A percentile compares a stretch with the other conserved stretches of the same genome.
These are phyloP conservation scores for Xanthoceras sorbifolium DNA, from an alignment of 345 rosid species.

Conservation along the genomic window DNA sequence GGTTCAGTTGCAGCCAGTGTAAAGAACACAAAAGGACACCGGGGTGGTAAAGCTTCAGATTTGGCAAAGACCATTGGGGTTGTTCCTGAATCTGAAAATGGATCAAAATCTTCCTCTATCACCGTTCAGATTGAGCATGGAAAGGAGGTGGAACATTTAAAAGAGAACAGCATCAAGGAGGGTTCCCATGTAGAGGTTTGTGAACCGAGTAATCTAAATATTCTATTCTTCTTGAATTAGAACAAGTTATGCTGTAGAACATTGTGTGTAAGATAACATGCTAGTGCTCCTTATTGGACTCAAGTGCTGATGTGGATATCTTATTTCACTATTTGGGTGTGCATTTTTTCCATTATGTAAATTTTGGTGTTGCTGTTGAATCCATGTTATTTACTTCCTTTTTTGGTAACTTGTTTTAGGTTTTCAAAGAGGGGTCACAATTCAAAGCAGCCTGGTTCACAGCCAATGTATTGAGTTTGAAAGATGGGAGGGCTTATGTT, in stretches of 20 bases:
- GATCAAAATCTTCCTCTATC: conserved; percentile 34
- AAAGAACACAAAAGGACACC: conserved; percentile 48
- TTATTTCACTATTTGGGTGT: neutral
- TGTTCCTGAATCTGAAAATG: conserved; percentile 47
- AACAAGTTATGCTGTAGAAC: too few species aligned
- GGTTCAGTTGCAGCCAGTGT: conserved; percentile 40
- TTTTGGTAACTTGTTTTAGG: conserved; percentile 45
- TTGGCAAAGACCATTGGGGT: conserved; percentile 39
- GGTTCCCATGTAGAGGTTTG: conserved; percentile 88
- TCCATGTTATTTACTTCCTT: neutral
- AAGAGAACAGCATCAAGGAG: conserved; percentile 56
- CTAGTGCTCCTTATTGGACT: neutral
- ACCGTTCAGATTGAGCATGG: conserved; percentile 38
- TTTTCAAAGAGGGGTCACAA: conserved; percentile 73
- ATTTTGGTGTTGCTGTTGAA: neutral
- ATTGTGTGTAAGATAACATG: neutral
- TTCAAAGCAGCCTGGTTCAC: conserved; percentile 78
- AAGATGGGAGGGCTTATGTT: conserved; percentile 80
- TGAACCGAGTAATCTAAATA: conserved; percentile 1
- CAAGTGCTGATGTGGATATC: neutral
- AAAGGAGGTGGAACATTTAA: conserved; percentile 34
- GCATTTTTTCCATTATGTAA: neutral
- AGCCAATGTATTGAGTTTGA: conserved; percentile 66
- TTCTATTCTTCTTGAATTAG: neutral
- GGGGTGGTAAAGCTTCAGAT: conserved; percentile 45